These are phyloP conservation scores for Podila epicladia DNA, from an alignment of 192 early-diverging fungal genomes.

Conservation along the genomic window DNA sequence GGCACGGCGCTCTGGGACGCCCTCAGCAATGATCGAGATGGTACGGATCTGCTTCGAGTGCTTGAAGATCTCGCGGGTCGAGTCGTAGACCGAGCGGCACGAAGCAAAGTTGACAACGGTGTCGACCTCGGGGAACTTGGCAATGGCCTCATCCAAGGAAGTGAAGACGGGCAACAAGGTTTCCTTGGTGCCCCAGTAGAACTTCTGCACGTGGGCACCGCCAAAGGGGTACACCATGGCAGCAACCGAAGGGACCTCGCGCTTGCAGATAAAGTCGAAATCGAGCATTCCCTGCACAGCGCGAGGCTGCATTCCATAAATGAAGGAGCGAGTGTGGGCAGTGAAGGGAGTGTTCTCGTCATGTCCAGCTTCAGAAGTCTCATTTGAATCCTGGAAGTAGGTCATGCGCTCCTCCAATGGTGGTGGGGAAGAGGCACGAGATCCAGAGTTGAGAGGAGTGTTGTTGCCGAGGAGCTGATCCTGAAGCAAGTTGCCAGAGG, in stretches of 20 bases:
- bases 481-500: conserved; percentile 63
- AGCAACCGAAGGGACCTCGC: conserved; percentile 89
- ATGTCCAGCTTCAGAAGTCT: conserved; percentile 9
- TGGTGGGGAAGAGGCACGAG: conserved; percentile 55
- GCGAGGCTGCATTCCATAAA: conserved; percentile 99
- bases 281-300: conserved; percentile 99
- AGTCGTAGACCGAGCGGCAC: conserved; percentile 93
- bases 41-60: conserved; percentile 87
- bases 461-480: conserved; percentile 66
- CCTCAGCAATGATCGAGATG: conserved; percentile 98
- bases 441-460: conserved; percentile 23
- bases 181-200: conserved; percentile 99
- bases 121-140: conserved; percentile 91
- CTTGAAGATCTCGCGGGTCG: conserved; percentile 89
- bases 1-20: conserved; percentile 97
- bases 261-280: conserved; percentile 99
- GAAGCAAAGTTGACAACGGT: conserved; percentile 98
- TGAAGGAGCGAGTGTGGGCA: conserved; percentile 85
- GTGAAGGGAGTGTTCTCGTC: conserved; percentile 85
- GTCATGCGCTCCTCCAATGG: conserved; percentile 58
- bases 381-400: conserved; percentile 54
- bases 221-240: conserved; percentile 99
- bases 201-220: conserved; percentile 98
- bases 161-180: conserved; percentile 95
- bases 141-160: conserved; percentile 82